Conservation (phyloP, 2,329 filamentous ascomycete species). For the Penicillium sp. region DNA sequence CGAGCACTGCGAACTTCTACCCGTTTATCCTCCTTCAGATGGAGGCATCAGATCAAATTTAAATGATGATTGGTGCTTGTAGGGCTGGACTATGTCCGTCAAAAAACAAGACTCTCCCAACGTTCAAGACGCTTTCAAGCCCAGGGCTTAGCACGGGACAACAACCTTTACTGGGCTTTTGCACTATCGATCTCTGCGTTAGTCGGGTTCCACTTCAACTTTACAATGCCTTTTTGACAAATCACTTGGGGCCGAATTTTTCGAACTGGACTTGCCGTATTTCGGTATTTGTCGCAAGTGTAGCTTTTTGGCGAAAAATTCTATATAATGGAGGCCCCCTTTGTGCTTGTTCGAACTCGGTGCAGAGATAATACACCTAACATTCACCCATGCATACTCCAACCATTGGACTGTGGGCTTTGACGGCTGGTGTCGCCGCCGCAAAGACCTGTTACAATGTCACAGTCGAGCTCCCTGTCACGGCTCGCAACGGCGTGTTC, state of each 20-base stretch:
- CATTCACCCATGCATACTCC: constrained; percentile 1
- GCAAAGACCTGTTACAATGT: constrained; percentile 10
- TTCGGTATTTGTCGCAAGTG: neutral
- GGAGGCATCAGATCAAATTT: neutral
- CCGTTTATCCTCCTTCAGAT: neutral
- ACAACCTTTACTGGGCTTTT: neutral
- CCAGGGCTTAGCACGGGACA: neutral
- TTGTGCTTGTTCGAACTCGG: neutral
- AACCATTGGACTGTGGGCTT: constrained; percentile 3
- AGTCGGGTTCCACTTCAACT: neutral
- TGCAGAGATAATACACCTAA: neutral
- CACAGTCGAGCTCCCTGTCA: constrained; percentile 5
- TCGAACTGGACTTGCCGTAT: neutral
- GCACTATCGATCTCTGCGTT: constrained; percentile 6
- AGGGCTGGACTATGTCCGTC: neutral
- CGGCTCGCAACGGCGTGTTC: constrained; percentile 10
- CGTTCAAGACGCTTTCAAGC: neutral
- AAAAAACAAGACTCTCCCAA: neutral
- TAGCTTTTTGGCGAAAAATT: neutral
- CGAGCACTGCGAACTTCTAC: neutral
- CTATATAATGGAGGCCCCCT: neutral
- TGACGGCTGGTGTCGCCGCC: neutral
- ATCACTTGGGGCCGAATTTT: neutral
- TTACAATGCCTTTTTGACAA: constrained; percentile 2
- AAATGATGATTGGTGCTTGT: neutral